Conservation (phyloP, 345 rosid genomes). For the Carallia pectinifolia region DNA sequence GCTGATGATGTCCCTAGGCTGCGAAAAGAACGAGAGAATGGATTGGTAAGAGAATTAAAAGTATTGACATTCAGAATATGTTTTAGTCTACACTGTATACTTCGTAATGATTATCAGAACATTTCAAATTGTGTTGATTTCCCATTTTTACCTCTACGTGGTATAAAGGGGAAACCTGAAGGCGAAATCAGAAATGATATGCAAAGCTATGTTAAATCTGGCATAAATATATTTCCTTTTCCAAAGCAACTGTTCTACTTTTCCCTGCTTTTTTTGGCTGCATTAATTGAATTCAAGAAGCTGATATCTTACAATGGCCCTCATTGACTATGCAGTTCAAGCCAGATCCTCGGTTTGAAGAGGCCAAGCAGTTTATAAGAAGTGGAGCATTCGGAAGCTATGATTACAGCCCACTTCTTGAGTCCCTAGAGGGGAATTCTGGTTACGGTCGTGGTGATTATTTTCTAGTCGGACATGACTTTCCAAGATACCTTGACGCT, state of each 20-base stretch:
- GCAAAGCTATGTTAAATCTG: no score
- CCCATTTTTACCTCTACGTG: no score
- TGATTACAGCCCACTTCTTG: slow-evolving; percentile 84
- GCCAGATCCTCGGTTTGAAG: slow-evolving; percentile 92
- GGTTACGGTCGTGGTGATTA: slow-evolving; percentile 96
- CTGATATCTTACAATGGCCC: background rate
- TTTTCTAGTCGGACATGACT: slow-evolving; percentile 90
- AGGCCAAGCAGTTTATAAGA: slow-evolving; percentile 80
- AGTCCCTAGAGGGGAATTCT: slow-evolving; percentile 88
- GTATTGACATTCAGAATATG: no score
- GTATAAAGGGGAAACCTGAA: no score
- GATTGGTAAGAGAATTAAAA: slow-evolving; percentile 46
- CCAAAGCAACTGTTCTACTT: background rate
- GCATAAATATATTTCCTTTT: background rate
- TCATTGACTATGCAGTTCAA: slow-evolving; percentile 57
- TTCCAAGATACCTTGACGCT: slow-evolving; percentile 79
- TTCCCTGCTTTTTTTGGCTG: background rate
- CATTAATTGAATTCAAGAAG: background rate
- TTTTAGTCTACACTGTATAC: no score
- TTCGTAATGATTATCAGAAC: no score
- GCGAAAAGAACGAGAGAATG: slow-evolving; percentile 84
- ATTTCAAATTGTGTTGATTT: no score
- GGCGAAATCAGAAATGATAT: no score
- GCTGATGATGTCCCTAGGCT: slow-evolving; percentile 83
- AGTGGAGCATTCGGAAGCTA: slow-evolving; percentile 92